A percentile compares a stretch with the other conserved stretches of the same genome.
These are phyloP conservation scores for Lumnitzera littorea DNA, from an alignment of 345 rosid species.

Conservation along the genomic window DNA sequence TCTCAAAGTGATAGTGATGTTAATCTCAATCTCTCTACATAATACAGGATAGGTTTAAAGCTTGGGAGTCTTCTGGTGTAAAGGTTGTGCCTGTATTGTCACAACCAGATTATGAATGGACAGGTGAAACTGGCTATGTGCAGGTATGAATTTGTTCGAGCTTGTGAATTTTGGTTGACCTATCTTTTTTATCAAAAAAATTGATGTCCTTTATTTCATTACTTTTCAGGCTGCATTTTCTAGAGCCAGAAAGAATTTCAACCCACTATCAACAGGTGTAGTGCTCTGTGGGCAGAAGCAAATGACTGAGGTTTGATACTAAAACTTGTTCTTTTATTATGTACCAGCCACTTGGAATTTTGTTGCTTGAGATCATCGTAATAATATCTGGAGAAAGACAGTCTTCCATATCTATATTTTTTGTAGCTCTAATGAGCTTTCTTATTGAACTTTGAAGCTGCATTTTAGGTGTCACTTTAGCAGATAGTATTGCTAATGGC, in stretches of 20 bases:
- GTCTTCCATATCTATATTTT: neutral
- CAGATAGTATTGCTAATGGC: too few relatives aligned
- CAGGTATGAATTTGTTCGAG: constrained; percentile 43
- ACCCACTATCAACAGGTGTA: constrained; percentile 57
- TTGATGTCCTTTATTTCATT: neutral
- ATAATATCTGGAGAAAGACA: neutral
- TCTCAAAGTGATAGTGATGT: neutral
- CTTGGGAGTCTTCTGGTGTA: constrained; percentile 88
- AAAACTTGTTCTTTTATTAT: neutral
- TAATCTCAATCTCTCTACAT: constrained; percentile 9
- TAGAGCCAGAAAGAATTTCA: constrained; percentile 49
- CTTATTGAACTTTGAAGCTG: neutral
- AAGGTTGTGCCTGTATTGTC: constrained; percentile 83
- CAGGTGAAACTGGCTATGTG: constrained; percentile 81
- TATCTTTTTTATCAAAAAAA: neutral
- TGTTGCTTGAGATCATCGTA: neutral
- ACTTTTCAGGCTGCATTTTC: constrained; percentile 75
- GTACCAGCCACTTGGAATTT: neutral
- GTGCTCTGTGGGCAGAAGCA: constrained; percentile 92
- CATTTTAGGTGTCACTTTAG: too few relatives aligned
- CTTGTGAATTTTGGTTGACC: neutral
- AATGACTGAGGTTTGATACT: constrained; percentile 82
- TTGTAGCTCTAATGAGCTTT: neutral
- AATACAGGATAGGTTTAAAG: constrained; percentile 74
- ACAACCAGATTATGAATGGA: constrained; percentile 74